Conservation (phyloP, 169 alveolate species). For the Cryptosporidium baileyi region DNA sequence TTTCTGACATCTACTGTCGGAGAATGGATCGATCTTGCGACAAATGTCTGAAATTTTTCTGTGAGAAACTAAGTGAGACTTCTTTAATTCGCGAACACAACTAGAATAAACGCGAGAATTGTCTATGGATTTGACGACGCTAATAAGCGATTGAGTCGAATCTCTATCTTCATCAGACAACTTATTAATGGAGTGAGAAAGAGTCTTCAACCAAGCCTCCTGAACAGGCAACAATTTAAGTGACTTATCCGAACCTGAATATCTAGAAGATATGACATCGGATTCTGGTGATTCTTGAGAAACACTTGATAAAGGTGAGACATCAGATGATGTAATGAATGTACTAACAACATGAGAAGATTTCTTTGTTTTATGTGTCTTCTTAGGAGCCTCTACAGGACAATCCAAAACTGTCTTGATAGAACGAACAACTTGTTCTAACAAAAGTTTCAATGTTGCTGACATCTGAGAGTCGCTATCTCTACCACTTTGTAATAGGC, state of each 20-base stretch:
- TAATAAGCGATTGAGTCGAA: not conserved
- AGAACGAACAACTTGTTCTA: not conserved
- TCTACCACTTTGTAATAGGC: not conserved
- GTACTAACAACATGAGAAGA: not conserved
- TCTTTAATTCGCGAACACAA: constrained; percentile 22
- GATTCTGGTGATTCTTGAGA: not conserved
- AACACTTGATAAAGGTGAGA: not conserved
- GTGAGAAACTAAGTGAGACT: not conserved
- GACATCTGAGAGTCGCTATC: not conserved
- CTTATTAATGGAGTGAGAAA: not conserved
- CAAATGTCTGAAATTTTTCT: constrained; percentile 41
- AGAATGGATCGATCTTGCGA: constrained; percentile 66
- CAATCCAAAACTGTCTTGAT: not conserved
- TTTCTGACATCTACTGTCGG: constrained; percentile 35
- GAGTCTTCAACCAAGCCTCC: constrained; percentile 8
- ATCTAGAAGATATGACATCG: not conserved
- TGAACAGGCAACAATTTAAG: not conserved
- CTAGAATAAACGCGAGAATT: not conserved
- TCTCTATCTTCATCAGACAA: not conserved
- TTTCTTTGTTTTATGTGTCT: not conserved
- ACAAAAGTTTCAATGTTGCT: not conserved
- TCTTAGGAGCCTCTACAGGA: not conserved
- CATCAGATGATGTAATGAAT: not conserved
- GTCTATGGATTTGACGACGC: not conserved
- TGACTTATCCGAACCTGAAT: not conserved